Percentiles rank a stretch among this genome's conserved stretches.
These are phyloP conservation scores for Parachaetomium inaequale DNA, from an alignment of 495 filamentous ascomycete species.

Conservation along the genomic window DNA sequence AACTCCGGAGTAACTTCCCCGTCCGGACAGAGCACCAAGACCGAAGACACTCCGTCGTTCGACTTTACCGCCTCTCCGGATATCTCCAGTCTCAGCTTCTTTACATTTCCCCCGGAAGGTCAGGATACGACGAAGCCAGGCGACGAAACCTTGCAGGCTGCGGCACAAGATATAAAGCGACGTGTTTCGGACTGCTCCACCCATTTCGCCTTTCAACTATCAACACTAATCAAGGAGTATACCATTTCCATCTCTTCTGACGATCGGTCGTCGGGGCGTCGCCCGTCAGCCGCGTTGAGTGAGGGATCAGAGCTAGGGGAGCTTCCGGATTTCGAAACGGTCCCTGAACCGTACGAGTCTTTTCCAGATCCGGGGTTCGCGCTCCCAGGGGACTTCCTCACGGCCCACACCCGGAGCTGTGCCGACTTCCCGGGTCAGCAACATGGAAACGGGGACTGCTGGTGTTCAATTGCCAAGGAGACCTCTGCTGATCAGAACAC, in stretches of 20 bases:
- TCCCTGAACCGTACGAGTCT: slow-evolving; percentile 17
- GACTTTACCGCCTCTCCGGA: slow-evolving; percentile 15
- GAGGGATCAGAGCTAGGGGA: not conserved
- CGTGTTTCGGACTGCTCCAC: slow-evolving; percentile 31
- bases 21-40: slow-evolving; percentile 13
- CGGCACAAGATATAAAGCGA: slow-evolving; percentile 20
- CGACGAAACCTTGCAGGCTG: not conserved
- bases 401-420: slow-evolving; percentile 25
- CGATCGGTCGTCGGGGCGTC: slow-evolving; percentile 4
- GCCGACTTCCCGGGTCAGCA: slow-evolving; percentile 30
- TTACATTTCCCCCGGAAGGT: slow-evolving; percentile 9
- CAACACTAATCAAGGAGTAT: slow-evolving; percentile 24
- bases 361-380: slow-evolving; percentile 29
- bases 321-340: not conserved
- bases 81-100: not conserved
- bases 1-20: slow-evolving; percentile 14
- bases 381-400: slow-evolving; percentile 43
- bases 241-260: slow-evolving; percentile 26
- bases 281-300: slow-evolving; percentile 9
- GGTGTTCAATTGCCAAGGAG: slow-evolving; percentile 38
- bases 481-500: slow-evolving; percentile 20
- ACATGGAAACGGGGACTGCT: slow-evolving; percentile 37
- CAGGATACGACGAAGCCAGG: slow-evolving; percentile 2
- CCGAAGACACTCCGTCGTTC: slow-evolving; percentile 16
- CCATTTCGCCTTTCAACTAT: slow-evolving; percentile 28